Evolutionary conservation across 345 rosid genomes (phyloP), one percentile per base, ranked within the genome.

Genomic region (Reutealis trisperma): DNA sequence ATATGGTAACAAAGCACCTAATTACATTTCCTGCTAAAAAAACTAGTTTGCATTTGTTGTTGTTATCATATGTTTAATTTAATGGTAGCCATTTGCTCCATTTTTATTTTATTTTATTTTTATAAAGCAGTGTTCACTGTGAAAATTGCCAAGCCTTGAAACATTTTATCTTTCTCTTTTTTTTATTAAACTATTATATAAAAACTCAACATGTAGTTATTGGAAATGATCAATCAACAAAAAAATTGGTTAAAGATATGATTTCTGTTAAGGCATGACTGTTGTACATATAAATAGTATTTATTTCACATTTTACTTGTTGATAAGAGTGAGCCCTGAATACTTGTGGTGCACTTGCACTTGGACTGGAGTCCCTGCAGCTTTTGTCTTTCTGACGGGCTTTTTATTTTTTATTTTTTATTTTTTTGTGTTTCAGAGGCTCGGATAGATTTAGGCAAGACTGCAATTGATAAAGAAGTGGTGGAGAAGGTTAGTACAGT

Each of bases 401-500:
- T 12, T 18, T 24, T 18, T n/a, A n/a, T n/a, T n/a, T n/a, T n/a
- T n/a, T n/a, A n/a, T n/a, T n/a, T n/a, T n/a, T n/a, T n/a, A n/a
- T n/a, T n/a, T n/a, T 10, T 52, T 64, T 75, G 52, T n/a, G 42
- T 67, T 65, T 77, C 96, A 93, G 99, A 80, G 77, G 98, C 98
- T 76, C 76, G 79, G 47, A 80, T 70, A 63, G 97, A 92, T 84
- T 78, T 90, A 59, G 90, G 90, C 66, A 93, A 95, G 85, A 84
- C 62, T 0, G 78, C 77, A 63, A 90, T 95, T 45, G 96, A 95
- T 80, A 89, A 77, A 83, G 96, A 89, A 85, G 87, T 89, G 63
- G 98, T 95, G 25, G 87, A 89, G 84, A 89, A 95, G 94, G 98
- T 90, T 25, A 78, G 80, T 81, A 15, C 47, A 30, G 4, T 37